Conservation (phyloP, 768 basidiomycete species). For the Kwoniella dendrophila region DNA sequence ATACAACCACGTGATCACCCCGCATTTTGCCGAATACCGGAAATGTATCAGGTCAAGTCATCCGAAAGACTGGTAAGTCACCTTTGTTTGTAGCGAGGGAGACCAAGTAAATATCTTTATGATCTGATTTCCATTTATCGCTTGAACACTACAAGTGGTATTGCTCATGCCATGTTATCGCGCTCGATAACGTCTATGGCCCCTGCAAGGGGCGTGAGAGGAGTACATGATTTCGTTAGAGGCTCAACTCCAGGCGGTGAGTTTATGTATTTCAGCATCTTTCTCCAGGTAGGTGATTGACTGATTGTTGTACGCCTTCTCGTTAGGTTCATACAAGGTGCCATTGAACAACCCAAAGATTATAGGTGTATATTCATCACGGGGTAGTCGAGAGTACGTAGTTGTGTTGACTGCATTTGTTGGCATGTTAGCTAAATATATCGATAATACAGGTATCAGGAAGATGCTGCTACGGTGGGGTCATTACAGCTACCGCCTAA, state of each 20-base stretch:
- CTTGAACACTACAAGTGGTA: too few species aligned
- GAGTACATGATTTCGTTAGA: conserved; percentile 46
- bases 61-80: too few species aligned
- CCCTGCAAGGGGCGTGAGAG: conserved; percentile 8
- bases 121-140: too few species aligned
- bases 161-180: conserved; percentile 11
- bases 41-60: too few species aligned
- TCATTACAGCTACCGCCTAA: conserved; percentile 74
- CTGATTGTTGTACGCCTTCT: background rate
- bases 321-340: conserved; percentile 44
- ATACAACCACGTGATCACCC: too few species aligned
- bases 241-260: conserved; percentile 39
- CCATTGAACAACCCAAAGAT: conserved; percentile 43
- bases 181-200: conserved; percentile 6
- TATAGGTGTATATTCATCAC: conserved; percentile 38
- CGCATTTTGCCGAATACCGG: too few species aligned
- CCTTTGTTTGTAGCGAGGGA: too few species aligned
- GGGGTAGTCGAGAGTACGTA: conserved; percentile 41
- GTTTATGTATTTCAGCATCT: conserved; percentile 6
- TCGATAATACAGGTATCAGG: conserved; percentile 69
- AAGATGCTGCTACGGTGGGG: conserved; percentile 79
- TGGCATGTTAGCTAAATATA: background rate
- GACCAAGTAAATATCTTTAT: too few species aligned
- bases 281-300: too few species aligned
- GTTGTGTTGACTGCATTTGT: background rate